Percentiles rank a stretch among this genome's conserved stretches.
Conservation (phyloP, 2,329 filamentous ascomycete genomes). For the Tetracladium maxilliforme region DNA sequence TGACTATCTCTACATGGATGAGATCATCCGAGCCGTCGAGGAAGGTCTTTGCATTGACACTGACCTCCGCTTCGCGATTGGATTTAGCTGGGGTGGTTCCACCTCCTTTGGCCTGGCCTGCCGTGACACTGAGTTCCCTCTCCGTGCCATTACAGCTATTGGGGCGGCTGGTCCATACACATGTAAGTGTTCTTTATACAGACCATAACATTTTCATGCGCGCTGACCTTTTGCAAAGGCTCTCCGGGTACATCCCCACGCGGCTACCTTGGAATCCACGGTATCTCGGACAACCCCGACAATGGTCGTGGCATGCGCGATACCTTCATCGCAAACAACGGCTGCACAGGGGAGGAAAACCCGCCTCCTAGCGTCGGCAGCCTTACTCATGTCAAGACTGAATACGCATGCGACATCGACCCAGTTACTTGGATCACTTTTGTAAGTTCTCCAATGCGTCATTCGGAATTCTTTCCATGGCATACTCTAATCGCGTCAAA, state of each 20-base stretch:
- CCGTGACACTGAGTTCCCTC: conserved; percentile 13
- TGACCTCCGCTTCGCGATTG: conserved; percentile 15
- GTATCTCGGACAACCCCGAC: conserved; percentile 17
- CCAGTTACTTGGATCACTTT: conserved; percentile 17
- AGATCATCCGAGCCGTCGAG: conserved; percentile 14
- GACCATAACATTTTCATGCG: too few species aligned
- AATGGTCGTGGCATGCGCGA: conserved; percentile 17
- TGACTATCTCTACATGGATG: conserved; percentile 17
- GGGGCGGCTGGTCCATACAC: too few species aligned
- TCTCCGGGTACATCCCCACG: conserved; percentile 15
- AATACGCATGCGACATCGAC: conserved; percentile 14
- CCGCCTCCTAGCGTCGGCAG: conserved; percentile 8
- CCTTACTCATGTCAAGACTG: too few species aligned
- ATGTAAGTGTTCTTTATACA: too few species aligned
- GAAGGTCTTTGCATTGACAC: conserved; percentile 16
- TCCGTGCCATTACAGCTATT: conserved; percentile 16
- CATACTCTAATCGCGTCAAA: too few species aligned
- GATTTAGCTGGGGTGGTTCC: conserved; percentile 18
- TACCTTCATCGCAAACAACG: conserved; percentile 20
- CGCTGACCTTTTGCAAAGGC: conserved; percentile 12
- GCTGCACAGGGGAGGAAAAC: conserved; percentile 10
- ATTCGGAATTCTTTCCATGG: too few species aligned
- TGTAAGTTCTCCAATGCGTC: too few species aligned
- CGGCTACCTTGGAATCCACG: conserved; percentile 18
- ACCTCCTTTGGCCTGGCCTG: conserved; percentile 20